Base-by-base conservation (phyloP, 371 early-diverging fungal species). In the Rhizopus arrhizus region DNA sequence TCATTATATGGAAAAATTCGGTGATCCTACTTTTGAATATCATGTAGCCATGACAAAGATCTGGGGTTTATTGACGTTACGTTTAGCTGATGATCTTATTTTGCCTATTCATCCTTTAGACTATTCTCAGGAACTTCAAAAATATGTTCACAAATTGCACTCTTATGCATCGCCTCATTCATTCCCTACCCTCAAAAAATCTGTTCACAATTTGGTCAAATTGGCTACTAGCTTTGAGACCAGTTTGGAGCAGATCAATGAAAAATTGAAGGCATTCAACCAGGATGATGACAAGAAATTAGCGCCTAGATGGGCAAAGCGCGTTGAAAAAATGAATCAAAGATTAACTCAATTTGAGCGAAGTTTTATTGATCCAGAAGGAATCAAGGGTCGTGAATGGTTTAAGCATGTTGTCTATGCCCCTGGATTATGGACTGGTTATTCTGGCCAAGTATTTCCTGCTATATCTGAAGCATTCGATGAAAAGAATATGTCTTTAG, bases 1-100 rank as follows among this genome's bases (percentile, higher is more conserved):
- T 66, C 80, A 82, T 56, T 85, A 85, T 77, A 86, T 89, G 85
- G 72, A 74, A 5, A 78, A 83, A 49, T 87, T 78, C 65, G 81
- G 86, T 33, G 89, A 89, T 60, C 86, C 89, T 4, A 67, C 65
- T 3, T 85, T 82, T 64, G 61, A 77, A 29, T 86, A 86, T 40
- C 88, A 89, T 62, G 69, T 68, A 52, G 66, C 86, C 4, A 63
- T 82, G 45, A 70, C 74, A 38, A 74, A 64, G 22, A 58, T 81
- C 31, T 75, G 72, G 71, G 73, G 77, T 34, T 35, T 78, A 4
- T 29, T 78, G 12, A 59, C 75, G 0, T 55, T 81, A 5, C 77
- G 75, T 28, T 60, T 81, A 2, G 65, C 78, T 0, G 74, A 72
- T 45, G 69, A 72, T 15, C 59, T 59, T 15, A 57, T 78, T 22